Evolutionary conservation across 2,329 filamentous ascomycete species (phyloP).

Genomic region (Aspergillus pseudonomiae): DNA sequence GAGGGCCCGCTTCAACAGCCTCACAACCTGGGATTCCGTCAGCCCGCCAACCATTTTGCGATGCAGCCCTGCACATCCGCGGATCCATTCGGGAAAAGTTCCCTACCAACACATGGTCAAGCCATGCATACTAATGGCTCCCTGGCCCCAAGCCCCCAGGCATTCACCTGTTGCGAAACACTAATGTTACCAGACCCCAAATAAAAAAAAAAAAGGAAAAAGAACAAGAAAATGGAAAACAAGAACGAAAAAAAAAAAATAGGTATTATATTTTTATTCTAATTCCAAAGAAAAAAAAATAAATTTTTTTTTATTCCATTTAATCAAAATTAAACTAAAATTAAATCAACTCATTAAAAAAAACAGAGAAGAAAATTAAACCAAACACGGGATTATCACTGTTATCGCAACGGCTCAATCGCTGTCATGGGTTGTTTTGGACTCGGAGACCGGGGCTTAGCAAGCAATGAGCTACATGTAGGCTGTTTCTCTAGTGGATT

Average conservation of each 20-base stretch:
- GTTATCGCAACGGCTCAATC: slow-evolving; percentile 28
- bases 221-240: no score
- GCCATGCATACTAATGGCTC: slow-evolving; percentile 18
- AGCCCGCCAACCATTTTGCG: slow-evolving; percentile 19
- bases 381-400: slow-evolving; percentile 23
- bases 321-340: slow-evolving; percentile 9
- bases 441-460: slow-evolving; percentile 28
- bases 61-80: slow-evolving; percentile 26
- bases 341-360: slow-evolving; percentile 5
- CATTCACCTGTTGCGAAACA: slow-evolving; percentile 8
- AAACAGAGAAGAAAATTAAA: slow-evolving; percentile 6
- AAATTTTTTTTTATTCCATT: neutral
- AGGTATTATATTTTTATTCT: no score
- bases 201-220: slow-evolving; percentile 11
- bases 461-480: slow-evolving; percentile 20
- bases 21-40: slow-evolving; percentile 19
- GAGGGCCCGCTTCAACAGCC: slow-evolving; percentile 26
- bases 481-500: slow-evolving; percentile 21
- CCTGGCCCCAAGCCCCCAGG: slow-evolving; percentile 12
- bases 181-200: slow-evolving; percentile 1
- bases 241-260: no score
- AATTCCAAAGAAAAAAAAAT: neutral
- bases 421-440: slow-evolving; percentile 15
- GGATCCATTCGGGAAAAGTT: slow-evolving; percentile 27
- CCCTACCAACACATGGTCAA: slow-evolving; percentile 29